These are phyloP conservation scores for Sequoia sempervirens DNA, from an alignment of 75 land plant genomes.

Conservation along the genomic window DNA sequence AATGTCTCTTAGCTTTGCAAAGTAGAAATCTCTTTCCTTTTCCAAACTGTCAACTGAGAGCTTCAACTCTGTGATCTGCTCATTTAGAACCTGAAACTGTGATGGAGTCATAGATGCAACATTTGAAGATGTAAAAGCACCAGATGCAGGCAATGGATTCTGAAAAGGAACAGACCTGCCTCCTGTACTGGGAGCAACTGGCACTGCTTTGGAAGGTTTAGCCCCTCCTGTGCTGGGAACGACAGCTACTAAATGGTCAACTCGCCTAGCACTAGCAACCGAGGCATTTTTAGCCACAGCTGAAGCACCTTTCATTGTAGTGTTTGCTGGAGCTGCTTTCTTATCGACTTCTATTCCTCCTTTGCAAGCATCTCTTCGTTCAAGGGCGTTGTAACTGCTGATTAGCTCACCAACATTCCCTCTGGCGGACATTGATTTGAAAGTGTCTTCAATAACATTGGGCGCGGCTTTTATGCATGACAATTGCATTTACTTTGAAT, in stretches of 20 bases:
- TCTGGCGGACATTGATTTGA: too few relatives aligned
- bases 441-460: too few relatives aligned
- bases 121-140: not conserved
- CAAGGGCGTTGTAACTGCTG: slow-evolving; percentile 72
- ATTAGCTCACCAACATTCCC: too few relatives aligned
- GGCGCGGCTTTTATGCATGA: too few relatives aligned
- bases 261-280: slow-evolving; percentile 21
- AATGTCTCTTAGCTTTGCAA: slow-evolving; percentile 76
- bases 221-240: not conserved
- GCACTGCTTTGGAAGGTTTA: not conserved
- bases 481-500: too few relatives aligned
- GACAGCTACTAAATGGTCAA: slow-evolving; percentile 20
- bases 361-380: slow-evolving; percentile 65
- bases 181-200: not conserved
- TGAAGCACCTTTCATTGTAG: slow-evolving; percentile 23
- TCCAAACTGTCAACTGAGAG: slow-evolving; percentile 71
- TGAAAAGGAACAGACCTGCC: not conserved
- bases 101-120: not conserved
- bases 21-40: slow-evolving; percentile 94
- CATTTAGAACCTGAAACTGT: slow-evolving; percentile 9
- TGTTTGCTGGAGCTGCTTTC: slow-evolving; percentile 32
- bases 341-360: slow-evolving; percentile 52
- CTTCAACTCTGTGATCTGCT: slow-evolving; percentile 56
- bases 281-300: slow-evolving; percentile 28
- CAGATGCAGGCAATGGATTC: not conserved